Evolutionary conservation across 2,329 filamentous ascomycete species (phyloP).

Genomic region (Cercospora sp.): DNA sequence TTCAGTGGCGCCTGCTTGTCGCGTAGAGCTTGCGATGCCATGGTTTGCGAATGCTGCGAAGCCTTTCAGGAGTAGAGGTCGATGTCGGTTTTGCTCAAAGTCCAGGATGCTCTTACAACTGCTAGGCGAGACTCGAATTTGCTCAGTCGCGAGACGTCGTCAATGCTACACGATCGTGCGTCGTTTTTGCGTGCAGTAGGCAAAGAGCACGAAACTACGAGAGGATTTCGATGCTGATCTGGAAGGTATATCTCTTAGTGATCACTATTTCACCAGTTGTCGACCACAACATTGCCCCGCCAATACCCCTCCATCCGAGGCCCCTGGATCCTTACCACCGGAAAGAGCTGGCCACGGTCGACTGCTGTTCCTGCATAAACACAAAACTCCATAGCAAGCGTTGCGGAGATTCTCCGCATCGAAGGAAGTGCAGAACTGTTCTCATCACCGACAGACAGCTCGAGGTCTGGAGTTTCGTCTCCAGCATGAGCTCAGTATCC

Average conservation of each 20-base stretch:
- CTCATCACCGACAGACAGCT: background rate
- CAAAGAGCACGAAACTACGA: background rate
- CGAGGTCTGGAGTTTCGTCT: background rate
- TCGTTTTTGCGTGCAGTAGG: background rate
- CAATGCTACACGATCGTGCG: background rate
- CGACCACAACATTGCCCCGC: slow-evolving; percentile 11
- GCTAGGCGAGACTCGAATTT: background rate
- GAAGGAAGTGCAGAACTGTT: background rate
- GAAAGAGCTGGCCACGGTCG: slow-evolving; percentile 1
- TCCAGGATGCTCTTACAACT: background rate
- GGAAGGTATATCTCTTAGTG: background rate
- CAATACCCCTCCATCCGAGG: slow-evolving; percentile 13
- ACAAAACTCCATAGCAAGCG: slow-evolving; percentile 5
- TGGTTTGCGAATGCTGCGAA: slow-evolving; percentile 5
- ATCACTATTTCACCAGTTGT: background rate
- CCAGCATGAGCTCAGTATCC: background rate
- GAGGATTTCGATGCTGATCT: background rate
- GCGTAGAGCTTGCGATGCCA: slow-evolving; percentile 42
- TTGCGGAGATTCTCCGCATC: background rate
- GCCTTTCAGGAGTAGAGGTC: background rate
- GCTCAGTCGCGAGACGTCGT: background rate
- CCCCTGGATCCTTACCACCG: slow-evolving; percentile 13
- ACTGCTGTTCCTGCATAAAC: slow-evolving; percentile 11
- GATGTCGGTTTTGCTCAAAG: background rate
- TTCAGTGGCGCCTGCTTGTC: slow-evolving; percentile 53